These are phyloP conservation scores for Talaromyces stipitatus DNA, from an alignment of 495 filamentous ascomycete species.

Conservation along the genomic window DNA sequence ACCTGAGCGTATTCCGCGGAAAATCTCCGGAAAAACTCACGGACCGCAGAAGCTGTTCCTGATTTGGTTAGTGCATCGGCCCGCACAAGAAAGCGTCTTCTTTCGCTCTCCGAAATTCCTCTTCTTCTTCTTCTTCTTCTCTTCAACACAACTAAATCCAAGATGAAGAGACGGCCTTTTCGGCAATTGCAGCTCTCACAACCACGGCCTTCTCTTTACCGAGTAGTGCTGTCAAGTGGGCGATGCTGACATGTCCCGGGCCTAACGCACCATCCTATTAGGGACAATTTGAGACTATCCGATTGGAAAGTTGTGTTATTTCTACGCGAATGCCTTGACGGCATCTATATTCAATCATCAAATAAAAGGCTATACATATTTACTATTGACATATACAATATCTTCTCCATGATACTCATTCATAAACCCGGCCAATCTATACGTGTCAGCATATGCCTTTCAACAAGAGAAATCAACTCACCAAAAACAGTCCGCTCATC, in stretches of 20 bases:
- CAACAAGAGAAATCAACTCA: slow-evolving; percentile 32
- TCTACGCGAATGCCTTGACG: neutral
- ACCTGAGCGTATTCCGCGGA: slow-evolving; percentile 3
- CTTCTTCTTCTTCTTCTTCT: slow-evolving; percentile 17
- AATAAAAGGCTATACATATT: no score
- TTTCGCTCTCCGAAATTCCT: slow-evolving; percentile 3
- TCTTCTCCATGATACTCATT: neutral
- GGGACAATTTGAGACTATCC: slow-evolving; percentile 35
- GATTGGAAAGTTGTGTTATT: slow-evolving; percentile 41
- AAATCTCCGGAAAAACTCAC: neutral
- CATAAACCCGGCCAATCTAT: slow-evolving; percentile 25
- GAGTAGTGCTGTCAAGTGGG: slow-evolving; percentile 28
- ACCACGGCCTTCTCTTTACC: slow-evolving; percentile 18
- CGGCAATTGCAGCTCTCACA: slow-evolving; percentile 37
- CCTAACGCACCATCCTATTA: slow-evolving; percentile 39
- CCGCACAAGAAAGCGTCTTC: slow-evolving; percentile 2
- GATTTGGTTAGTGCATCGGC: neutral
- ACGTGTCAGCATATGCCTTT: slow-evolving; percentile 9
- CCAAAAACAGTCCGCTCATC: slow-evolving; percentile 53
- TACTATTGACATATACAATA: no score
- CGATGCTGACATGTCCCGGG: slow-evolving; percentile 45
- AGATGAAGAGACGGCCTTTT: slow-evolving; percentile 43
- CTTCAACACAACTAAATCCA: slow-evolving; percentile 51
- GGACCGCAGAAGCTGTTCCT: neutral
- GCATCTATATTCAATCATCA: no score